Evolutionary conservation across 2,329 filamentous ascomycete species (phyloP).

Genomic region (Rosellinia necatrix): DNA sequence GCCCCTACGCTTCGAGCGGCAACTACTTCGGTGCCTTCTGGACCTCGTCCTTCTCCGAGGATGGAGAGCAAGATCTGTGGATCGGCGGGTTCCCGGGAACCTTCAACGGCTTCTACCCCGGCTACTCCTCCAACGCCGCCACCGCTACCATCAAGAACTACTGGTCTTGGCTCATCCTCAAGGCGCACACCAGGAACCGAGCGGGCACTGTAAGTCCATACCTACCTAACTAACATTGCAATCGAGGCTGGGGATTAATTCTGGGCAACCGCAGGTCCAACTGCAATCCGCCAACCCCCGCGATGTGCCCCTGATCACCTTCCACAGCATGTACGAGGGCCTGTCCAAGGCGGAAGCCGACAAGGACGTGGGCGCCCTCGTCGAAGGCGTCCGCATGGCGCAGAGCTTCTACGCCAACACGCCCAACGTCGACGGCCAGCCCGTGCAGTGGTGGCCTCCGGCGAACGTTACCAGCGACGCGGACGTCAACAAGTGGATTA

Average conservation of each 20-base stretch:
- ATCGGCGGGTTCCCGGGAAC: slow-evolving; percentile 13
- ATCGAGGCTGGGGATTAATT: too few relatives aligned
- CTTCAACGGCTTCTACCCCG: slow-evolving; percentile 19
- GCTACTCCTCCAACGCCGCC: slow-evolving; percentile 37
- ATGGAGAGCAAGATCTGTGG: slow-evolving; percentile 33
- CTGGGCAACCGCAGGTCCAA: too few relatives aligned
- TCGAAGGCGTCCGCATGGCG: slow-evolving; percentile 57
- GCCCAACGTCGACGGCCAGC: slow-evolving; percentile 7
- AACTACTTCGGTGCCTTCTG: slow-evolving; percentile 50
- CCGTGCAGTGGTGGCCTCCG: slow-evolving; percentile 15
- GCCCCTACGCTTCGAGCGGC: slow-evolving; percentile 48
- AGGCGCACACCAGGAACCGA: slow-evolving; percentile 62
- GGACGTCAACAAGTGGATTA: slow-evolving; percentile 21
- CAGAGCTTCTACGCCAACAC: slow-evolving; percentile 45
- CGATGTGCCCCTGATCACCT: slow-evolving; percentile 63
- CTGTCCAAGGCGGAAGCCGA: slow-evolving; percentile 51
- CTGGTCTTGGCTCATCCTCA: slow-evolving; percentile 51
- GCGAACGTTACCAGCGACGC: slow-evolving; percentile 11
- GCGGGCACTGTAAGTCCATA: slow-evolving; percentile 63
- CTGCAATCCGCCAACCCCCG: slow-evolving; percentile 61
- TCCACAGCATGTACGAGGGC: slow-evolving; percentile 63
- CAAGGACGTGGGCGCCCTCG: slow-evolving; percentile 56
- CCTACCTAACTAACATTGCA: too few relatives aligned
- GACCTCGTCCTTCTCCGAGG: slow-evolving; percentile 37
- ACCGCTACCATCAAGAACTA: slow-evolving; percentile 38